Evolutionary conservation across 1,139 yeast genomes (phyloP), one percentile per base, ranked within the genome.

Genomic region (Geotrichum europaeum): DNA sequence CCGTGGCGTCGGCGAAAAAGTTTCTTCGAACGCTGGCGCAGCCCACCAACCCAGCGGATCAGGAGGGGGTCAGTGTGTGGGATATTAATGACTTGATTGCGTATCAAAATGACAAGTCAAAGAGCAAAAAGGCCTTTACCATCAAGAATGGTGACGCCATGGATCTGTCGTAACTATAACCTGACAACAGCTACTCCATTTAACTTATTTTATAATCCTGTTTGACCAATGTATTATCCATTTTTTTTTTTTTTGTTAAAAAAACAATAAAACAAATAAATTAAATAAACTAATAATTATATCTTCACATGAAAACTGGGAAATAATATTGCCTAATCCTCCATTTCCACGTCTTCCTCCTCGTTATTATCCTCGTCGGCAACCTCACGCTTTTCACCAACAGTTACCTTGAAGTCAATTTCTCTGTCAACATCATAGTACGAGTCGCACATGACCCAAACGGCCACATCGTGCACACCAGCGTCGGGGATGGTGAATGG

Each of bases 21-120:
- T 94, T 94, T 70, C 78, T 94, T 70, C 79, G 98, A 67, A 87
- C 92, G 3, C 84, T 92, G 82, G 98, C 99, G 0, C 99, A 94
- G 73, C 98, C 99, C 0, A 80, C 90, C 0, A 86, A 91, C 70
- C 89, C 91, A 1, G 86, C 88, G 65, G 98, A 94, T 70, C 96
- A 89, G 72, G 96, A 91, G 68, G 98, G 98, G 54, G 87, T 92
- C 3, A 87, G 96, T 18, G 96, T 95, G 22, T 94, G 99, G 99
- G 87, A 86, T 64, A 65, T 85, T 36, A 85, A 84, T 43, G 95
- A 91, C 69, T 76, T 92, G 61, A 77, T 82, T 63, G 76, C 75
- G 30, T 83, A 80, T 70, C 97, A 91, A 72, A 74, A 49, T 2
- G 61, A 58, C 43, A 55, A 43, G 22, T 43, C 58, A 2, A 51